A percentile compares a stretch with the other conserved stretches of the same genome.
Conservation (phyloP, 2,329 filamentous ascomycete species). For the Cylindrodendrum hubeiense region DNA sequence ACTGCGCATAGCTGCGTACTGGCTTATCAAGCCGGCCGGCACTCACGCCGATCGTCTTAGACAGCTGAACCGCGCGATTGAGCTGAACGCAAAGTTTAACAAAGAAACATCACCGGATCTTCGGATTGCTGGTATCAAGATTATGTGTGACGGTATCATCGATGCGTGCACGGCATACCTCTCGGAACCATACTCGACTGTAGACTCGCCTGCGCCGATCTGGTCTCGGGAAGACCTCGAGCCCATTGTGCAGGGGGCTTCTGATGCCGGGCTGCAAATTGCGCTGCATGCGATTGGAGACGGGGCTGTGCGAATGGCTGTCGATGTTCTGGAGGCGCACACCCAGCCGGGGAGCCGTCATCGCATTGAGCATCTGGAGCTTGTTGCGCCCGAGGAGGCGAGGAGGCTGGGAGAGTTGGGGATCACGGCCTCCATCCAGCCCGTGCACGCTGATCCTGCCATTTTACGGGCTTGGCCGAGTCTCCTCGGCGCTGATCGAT, state of each 20-base stretch:
- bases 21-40: slow-evolving; percentile 53
- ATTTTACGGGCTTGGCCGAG: slow-evolving; percentile 69
- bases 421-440: slow-evolving; percentile 67
- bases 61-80: slow-evolving; percentile 56
- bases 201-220: slow-evolving; percentile 57
- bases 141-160: slow-evolving; percentile 23
- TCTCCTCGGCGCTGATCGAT: slow-evolving; percentile 63
- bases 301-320: slow-evolving; percentile 63
- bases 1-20: slow-evolving; percentile 61
- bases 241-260: slow-evolving; percentile 65
- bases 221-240: slow-evolving; percentile 65
- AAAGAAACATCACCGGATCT: slow-evolving; percentile 38
- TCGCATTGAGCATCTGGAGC: slow-evolving; percentile 72
- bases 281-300: slow-evolving; percentile 75
- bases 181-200: slow-evolving; percentile 45
- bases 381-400: slow-evolving; percentile 65
- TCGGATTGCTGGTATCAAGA: slow-evolving; percentile 33
- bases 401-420: slow-evolving; percentile 64
- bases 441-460: slow-evolving; percentile 67
- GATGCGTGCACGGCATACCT: slow-evolving; percentile 24
- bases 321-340: slow-evolving; percentile 61
- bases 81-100: slow-evolving; percentile 48
- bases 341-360: slow-evolving; percentile 60
- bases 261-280: slow-evolving; percentile 64
- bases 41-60: slow-evolving; percentile 52